These are phyloP conservation scores for Casuarina equisetifolia DNA, from an alignment of 306 rosid genomes.

Conservation along the genomic window DNA sequence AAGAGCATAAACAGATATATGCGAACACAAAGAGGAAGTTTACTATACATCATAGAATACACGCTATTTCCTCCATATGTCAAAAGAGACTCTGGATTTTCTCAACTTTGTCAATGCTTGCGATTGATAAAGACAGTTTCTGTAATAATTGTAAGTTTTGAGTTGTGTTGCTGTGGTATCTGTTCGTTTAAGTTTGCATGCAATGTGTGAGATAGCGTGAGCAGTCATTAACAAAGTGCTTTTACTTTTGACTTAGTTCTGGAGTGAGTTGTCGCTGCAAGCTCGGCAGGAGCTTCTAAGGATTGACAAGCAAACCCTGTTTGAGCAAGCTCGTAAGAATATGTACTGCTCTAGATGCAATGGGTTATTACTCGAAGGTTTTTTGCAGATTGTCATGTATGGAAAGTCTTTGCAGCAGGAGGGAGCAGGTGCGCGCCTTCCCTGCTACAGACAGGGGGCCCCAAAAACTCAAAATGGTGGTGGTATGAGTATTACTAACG, in stretches of 20 bases:
- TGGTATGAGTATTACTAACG: slow-evolving; percentile 46
- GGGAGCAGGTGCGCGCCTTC: slow-evolving; percentile 46
- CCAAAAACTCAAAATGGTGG: slow-evolving; percentile 54
- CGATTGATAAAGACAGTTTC: neutral
- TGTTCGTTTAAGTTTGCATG: neutral
- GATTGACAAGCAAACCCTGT: slow-evolving; percentile 94
- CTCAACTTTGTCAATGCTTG: neutral
- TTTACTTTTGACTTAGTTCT: slow-evolving; percentile 63
- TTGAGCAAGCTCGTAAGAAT: slow-evolving; percentile 97
- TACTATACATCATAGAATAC: neutral
- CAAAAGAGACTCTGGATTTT: neutral
- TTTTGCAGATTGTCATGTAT: slow-evolving; percentile 92
- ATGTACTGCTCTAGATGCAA: slow-evolving; percentile 99
- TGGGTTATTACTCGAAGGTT: slow-evolving; percentile 95
- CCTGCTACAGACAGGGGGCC: slow-evolving; percentile 48
- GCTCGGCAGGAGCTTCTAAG: slow-evolving; percentile 82
- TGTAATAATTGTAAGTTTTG: neutral
- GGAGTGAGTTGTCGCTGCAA: slow-evolving; percentile 73
- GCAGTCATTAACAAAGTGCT: slow-evolving; percentile 24
- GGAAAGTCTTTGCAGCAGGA: slow-evolving; percentile 90
- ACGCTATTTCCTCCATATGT: neutral
- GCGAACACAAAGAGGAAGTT: neutral
- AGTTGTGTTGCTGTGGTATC: neutral
- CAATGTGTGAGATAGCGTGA: neutral
- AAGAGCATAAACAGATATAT: neutral